phyloP scores from a whole-genome alignment of 305 asterid species.

The Fraxinus albicans region DNA sequence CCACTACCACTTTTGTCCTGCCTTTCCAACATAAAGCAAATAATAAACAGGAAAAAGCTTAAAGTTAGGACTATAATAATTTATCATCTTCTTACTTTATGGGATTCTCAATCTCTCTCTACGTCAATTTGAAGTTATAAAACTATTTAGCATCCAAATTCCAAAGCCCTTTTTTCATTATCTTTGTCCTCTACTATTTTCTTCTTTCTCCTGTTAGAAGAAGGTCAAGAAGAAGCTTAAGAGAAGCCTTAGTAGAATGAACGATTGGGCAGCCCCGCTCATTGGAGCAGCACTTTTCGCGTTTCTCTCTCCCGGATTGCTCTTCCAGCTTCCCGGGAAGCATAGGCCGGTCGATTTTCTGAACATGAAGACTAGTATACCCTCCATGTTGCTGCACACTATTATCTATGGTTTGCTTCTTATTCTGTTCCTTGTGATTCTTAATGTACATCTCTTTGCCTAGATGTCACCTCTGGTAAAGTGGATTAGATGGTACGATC shows the following conservation, averaged over 20 bases:
- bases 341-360: conserved; percentile 62
- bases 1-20: not conserved
- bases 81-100: not conserved
- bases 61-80: not conserved
- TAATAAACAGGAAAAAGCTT: not conserved
- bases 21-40: not conserved
- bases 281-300: conserved; percentile 78
- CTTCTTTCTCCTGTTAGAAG: not conserved
- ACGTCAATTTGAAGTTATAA: conserved; percentile 20
- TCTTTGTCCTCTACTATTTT: not conserved
- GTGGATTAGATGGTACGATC: not conserved
- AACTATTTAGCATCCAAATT: not conserved
- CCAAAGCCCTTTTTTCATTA: conserved; percentile 22
- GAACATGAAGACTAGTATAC: conserved; percentile 72
- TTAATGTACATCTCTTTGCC: conserved; percentile 66
- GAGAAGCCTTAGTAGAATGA: conserved; percentile 36
- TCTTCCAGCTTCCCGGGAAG: conserved; percentile 84
- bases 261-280: conserved; percentile 67
- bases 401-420: conserved; percentile 75
- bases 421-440: conserved; percentile 64
- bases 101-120: conserved; percentile 14
- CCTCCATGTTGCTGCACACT: conserved; percentile 64
- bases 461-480: conserved; percentile 16
- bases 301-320: conserved; percentile 71
- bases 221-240: not conserved